Percentiles rank a stretch among this genome's conserved stretches.
Evolutionary conservation across 192 early-diverging fungal species (phyloP).

Genomic region (Backusella luteola): DNA sequence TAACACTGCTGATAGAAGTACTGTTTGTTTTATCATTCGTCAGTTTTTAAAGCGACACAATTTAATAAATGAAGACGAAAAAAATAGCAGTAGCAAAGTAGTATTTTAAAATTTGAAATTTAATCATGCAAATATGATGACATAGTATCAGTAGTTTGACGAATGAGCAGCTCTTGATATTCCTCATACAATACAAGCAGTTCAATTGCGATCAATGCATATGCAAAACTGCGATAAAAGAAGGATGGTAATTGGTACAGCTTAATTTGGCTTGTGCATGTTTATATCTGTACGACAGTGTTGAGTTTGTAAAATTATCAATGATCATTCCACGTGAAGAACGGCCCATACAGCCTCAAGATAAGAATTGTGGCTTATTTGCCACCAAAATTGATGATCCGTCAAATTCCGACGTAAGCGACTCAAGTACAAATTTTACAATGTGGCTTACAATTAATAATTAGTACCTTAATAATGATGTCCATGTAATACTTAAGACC

Average conservation of each 20-base stretch:
- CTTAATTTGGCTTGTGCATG: background rate
- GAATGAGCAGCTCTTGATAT: background rate
- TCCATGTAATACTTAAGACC: too few relatives aligned
- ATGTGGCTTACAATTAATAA: too few relatives aligned
- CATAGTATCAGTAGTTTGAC: background rate
- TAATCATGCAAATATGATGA: background rate
- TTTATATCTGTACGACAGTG: background rate
- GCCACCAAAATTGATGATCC: too few relatives aligned
- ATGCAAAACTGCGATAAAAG: background rate
- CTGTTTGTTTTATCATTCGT: background rate
- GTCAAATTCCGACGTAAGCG: too few relatives aligned
- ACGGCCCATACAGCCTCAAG: too few relatives aligned
- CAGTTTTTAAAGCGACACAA: background rate
- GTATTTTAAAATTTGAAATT: background rate
- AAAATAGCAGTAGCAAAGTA: background rate
- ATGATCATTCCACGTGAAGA: background rate
- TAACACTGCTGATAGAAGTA: background rate
- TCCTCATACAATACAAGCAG: background rate
- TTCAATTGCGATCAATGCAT: background rate
- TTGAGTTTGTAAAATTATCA: background rate
- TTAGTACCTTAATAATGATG: too few relatives aligned
- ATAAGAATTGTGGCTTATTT: too few relatives aligned
- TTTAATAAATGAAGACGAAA: background rate
- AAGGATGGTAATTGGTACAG: background rate
- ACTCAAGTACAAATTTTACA: too few relatives aligned